Conservation (phyloP, 2,329 filamentous ascomycete species). For the Claviceps sp. region DNA sequence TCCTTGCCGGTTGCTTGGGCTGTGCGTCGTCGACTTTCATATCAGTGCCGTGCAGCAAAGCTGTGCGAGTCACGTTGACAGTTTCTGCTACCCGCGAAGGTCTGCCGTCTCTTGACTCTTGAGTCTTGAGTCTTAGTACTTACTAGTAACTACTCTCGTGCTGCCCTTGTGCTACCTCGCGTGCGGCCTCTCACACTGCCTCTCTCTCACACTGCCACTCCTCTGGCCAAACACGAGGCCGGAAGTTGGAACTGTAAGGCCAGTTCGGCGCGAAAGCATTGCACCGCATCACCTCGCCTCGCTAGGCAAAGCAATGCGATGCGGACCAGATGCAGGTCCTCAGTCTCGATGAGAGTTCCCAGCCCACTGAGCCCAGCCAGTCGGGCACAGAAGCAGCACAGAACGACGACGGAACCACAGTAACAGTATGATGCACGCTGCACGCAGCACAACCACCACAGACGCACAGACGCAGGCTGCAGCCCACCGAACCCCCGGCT, state of each 20-base stretch:
- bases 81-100: background rate
- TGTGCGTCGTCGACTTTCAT: background rate
- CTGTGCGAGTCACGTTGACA: constrained; percentile 3
- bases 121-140: too few relatives aligned
- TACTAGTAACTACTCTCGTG: background rate
- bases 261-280: too few relatives aligned
- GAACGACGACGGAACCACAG: too few relatives aligned
- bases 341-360: too few relatives aligned
- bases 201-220: background rate
- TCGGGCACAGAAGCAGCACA: too few relatives aligned
- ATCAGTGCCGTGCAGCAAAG: background rate
- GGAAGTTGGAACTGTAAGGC: too few relatives aligned
- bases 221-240: too few relatives aligned
- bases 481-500: too few relatives aligned
- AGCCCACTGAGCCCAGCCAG: too few relatives aligned
- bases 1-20: background rate
- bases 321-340: too few relatives aligned
- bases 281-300: too few relatives aligned
- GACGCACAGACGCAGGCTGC: background rate
- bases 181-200: background rate
- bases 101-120: background rate
- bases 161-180: background rate
- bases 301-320: too few relatives aligned
- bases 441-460: background rate
- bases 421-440: background rate